Conservation (phyloP, 1,284 basidiomycete species). For the Hymenochaete sp. region DNA sequence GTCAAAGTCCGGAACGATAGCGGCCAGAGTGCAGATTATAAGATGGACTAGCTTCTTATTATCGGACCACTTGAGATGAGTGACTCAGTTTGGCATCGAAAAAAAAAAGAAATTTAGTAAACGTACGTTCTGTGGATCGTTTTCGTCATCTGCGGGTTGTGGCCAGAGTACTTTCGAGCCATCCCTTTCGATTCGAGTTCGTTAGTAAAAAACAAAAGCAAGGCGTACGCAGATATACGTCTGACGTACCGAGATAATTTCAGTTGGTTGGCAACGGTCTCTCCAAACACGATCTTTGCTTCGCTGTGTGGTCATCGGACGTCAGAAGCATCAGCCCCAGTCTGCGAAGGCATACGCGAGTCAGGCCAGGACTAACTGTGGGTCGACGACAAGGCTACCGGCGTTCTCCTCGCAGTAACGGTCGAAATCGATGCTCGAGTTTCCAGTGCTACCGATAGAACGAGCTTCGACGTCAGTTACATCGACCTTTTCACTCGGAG, state of each 20-base stretch:
- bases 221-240: too few species aligned
- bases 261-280: constrained; percentile 36
- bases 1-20: constrained; percentile 62
- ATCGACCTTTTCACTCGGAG: too few species aligned
- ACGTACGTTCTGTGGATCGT: constrained; percentile 60
- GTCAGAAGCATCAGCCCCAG: too few species aligned
- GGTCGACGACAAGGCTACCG: constrained; percentile 55
- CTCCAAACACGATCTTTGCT: constrained; percentile 45
- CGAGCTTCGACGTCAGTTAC: too few species aligned
- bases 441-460: too few species aligned
- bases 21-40: constrained; percentile 53
- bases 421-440: constrained; percentile 39
- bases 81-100: too few species aligned
- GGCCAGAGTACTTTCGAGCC: constrained; percentile 21
- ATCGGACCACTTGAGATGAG: constrained; percentile 35
- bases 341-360: too few species aligned
- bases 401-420: constrained; percentile 47
- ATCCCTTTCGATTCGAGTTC: too few species aligned
- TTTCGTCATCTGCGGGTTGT: constrained; percentile 53
- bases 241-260: constrained; percentile 40
- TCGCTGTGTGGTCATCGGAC: too few species aligned
- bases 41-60: constrained; percentile 45
- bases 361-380: constrained; percentile 36
- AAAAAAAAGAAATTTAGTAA: too few species aligned
- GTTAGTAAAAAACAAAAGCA: too few species aligned